Conservation (phyloP, 495 filamentous ascomycete genomes). For the Aspergillus saccharolyticus region DNA sequence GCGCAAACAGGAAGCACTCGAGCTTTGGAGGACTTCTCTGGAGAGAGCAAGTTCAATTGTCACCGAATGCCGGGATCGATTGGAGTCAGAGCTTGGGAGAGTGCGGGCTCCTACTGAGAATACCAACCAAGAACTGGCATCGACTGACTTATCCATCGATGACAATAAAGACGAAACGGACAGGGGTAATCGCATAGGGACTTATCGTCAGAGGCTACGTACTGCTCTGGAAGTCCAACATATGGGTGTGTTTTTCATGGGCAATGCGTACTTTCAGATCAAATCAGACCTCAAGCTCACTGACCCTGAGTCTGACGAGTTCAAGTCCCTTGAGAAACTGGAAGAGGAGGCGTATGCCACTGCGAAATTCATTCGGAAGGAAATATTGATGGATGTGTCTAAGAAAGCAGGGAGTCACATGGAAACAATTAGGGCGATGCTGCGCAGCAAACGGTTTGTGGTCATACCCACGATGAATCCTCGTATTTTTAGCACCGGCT, state of each 20-base stretch:
- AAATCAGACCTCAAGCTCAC: conserved; percentile 62
- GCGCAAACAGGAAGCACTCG: conserved; percentile 52
- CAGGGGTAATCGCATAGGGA: conserved; percentile 47
- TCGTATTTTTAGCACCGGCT: conserved; percentile 48
- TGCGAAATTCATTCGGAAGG: conserved; percentile 70
- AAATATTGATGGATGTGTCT: conserved; percentile 59
- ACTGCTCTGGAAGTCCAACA: conserved; percentile 75
- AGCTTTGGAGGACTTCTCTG: conserved; percentile 60
- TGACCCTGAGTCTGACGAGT: conserved; percentile 59
- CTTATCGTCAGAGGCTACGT: conserved; percentile 62
- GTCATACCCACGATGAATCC: conserved; percentile 57
- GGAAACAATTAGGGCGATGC: conserved; percentile 39
- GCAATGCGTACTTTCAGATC: conserved; percentile 76
- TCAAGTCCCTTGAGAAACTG: conserved; percentile 55
- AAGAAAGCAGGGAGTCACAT: conserved; percentile 44
- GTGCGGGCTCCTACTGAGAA: conserved; percentile 5
- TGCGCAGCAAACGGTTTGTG: conserved; percentile 49
- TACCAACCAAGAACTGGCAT: conserved; percentile 10
- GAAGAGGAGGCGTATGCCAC: conserved; percentile 70
- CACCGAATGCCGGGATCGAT: conserved; percentile 55
- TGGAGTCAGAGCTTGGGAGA: conserved; percentile 47
- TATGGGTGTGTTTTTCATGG: conserved; percentile 75
- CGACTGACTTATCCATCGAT: conserved; percentile 28
- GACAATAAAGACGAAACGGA: conserved; percentile 42
- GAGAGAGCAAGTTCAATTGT: conserved; percentile 53